phyloP scores from a whole-genome alignment of 192 early-diverging fungal genomes.

The Linnemannia elongata region DNA sequence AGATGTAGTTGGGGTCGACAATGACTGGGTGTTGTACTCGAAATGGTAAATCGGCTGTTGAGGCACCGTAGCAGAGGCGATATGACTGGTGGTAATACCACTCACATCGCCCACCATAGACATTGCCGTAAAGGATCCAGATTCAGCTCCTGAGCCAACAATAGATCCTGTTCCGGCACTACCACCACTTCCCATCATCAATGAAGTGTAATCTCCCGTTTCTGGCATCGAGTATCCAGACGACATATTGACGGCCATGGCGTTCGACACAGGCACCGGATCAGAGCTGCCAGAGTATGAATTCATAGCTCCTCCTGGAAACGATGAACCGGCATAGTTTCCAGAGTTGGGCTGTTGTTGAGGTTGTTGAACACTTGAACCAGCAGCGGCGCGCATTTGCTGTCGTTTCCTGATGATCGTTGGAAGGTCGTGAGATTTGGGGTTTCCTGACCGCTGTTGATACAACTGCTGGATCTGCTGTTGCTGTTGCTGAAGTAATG shows the following conservation, averaged over 20 bases:
- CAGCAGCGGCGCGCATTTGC: slow-evolving; percentile 37
- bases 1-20: background rate
- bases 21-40: slow-evolving; percentile 2
- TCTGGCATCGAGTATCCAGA: background rate
- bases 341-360: slow-evolving; percentile 5
- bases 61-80: background rate
- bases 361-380: background rate
- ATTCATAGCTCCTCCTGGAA: background rate
- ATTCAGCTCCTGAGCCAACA: background rate
- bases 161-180: background rate
- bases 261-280: background rate
- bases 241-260: background rate
- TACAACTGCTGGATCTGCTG: slow-evolving; percentile 5
- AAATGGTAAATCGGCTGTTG: slow-evolving; percentile 16
- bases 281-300: background rate
- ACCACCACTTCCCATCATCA: background rate
- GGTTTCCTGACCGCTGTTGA: slow-evolving; percentile 3
- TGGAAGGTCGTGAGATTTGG: slow-evolving; percentile 37
- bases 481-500: background rate
- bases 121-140: background rate
- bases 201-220: background rate
- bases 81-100: background rate
- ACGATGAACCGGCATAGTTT: background rate
- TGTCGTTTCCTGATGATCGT: slow-evolving; percentile 35
- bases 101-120: background rate